Conservation (phyloP, 2,329 filamentous ascomycete genomes). For the Keithomyces neogunnii region DNA sequence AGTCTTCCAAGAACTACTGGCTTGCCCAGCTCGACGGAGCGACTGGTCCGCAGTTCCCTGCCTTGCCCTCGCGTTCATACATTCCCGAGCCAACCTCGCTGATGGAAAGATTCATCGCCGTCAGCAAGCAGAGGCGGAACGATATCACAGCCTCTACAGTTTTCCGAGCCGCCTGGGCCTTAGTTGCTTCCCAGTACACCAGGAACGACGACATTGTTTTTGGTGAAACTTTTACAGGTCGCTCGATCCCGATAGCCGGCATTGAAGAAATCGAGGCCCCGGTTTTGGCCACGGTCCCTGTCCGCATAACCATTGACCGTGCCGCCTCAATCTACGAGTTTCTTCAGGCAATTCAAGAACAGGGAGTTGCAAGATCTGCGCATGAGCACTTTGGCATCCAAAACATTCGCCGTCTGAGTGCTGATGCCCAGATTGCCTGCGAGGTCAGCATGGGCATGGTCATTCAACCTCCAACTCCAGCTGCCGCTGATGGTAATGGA, state of each 20-base stretch:
- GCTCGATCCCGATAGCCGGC: slow-evolving; percentile 38
- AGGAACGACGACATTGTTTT: slow-evolving; percentile 46
- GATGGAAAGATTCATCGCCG: slow-evolving; percentile 41
- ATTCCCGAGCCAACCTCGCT: slow-evolving; percentile 43
- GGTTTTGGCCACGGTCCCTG: slow-evolving; percentile 52
- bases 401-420: slow-evolving; percentile 47
- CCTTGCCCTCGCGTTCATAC: slow-evolving; percentile 37
- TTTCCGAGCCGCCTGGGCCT: slow-evolving; percentile 51
- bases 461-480: slow-evolving; percentile 33
- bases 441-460: slow-evolving; percentile 47
- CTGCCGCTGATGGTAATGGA: slow-evolving; percentile 16
- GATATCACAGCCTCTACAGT: slow-evolving; percentile 46
- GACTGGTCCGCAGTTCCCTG: slow-evolving; percentile 37
- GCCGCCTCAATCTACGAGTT: slow-evolving; percentile 36
- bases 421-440: slow-evolving; percentile 46
- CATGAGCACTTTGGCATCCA: slow-evolving; percentile 57
- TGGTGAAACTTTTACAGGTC: slow-evolving; percentile 51
- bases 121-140: slow-evolving; percentile 20
- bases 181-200: slow-evolving; percentile 45
- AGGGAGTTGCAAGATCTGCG: slow-evolving; percentile 48
- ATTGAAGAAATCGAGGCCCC: slow-evolving; percentile 49
- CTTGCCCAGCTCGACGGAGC: slow-evolving; percentile 35
- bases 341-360: slow-evolving; percentile 46
- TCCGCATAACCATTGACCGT: slow-evolving; percentile 31
- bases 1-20: slow-evolving; percentile 37